These are phyloP conservation scores for Chloromonas sp. DNA, from an alignment of 163 green algal genomes.

Conservation along the genomic window DNA sequence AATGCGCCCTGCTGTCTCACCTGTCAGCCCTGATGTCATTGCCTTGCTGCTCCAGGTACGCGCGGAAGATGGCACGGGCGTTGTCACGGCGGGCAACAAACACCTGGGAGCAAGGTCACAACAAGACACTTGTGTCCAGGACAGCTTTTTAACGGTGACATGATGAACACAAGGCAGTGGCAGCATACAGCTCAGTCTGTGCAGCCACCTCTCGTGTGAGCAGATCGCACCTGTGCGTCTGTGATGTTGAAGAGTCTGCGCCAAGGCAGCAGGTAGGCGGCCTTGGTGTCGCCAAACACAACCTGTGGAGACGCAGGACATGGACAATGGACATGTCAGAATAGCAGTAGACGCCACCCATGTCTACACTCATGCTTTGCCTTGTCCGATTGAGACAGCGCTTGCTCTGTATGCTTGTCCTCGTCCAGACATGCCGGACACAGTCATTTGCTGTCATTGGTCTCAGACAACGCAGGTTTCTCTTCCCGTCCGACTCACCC, in stretches of 20 bases:
- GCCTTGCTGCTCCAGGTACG: constrained; percentile 47
- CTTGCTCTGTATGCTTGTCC: too few species aligned
- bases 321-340: background rate
- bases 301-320: constrained; percentile 27
- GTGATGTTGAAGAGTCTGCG: constrained; percentile 74
- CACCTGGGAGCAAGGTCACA: constrained; percentile 41
- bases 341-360: too few species aligned
- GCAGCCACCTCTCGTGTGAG: constrained; percentile 40
- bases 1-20: constrained; percentile 11
- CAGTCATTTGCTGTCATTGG: too few species aligned
- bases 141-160: too few species aligned
- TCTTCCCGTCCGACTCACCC: too few species aligned
- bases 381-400: too few species aligned
- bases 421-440: too few species aligned
- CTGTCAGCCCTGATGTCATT: constrained; percentile 46
- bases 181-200: background rate
- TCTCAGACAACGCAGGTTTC: too few species aligned
- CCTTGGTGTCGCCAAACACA: constrained; percentile 91
- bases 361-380: too few species aligned
- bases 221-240: constrained; percentile 63
- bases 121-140: too few species aligned
- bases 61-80: constrained; percentile 75
- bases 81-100: constrained; percentile 86
- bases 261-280: constrained; percentile 92
- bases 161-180: background rate